Percentiles rank a stretch among this genome's conserved stretches.
Evolutionary conservation across 208 protist genomes (phyloP).

Genomic region (Naegleria lovaniensis): DNA sequence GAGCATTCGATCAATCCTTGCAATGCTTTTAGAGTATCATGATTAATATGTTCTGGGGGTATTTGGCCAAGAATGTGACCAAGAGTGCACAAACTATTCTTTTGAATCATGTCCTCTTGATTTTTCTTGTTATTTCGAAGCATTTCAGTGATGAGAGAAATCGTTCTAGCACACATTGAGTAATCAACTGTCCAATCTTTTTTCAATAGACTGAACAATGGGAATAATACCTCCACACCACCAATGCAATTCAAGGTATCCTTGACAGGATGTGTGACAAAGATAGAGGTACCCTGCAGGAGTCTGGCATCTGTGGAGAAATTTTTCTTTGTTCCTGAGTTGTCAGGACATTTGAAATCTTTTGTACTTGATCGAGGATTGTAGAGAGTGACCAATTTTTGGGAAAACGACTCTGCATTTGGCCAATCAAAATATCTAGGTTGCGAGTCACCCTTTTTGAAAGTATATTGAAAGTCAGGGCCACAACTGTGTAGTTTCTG

Average conservation of each 20-base stretch:
- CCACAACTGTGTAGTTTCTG: neutral
- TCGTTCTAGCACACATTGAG: constrained; percentile 12
- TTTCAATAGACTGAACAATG: constrained; percentile 21
- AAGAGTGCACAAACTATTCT: neutral
- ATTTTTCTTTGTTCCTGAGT: neutral
- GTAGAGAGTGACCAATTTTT: neutral
- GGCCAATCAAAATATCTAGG: constrained; percentile 15
- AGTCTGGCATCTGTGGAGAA: neutral
- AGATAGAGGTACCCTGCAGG: neutral
- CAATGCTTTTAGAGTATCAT: neutral
- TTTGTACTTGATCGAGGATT: constrained; percentile 17
- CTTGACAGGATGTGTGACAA: neutral
- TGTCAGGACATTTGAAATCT: neutral
- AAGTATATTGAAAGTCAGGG: constrained; percentile 24
- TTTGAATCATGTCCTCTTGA: constrained; percentile 19
- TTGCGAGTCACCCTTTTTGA: constrained; percentile 9
- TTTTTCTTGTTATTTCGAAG: neutral
- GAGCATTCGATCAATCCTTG: constrained; percentile 18
- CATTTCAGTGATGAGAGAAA: constrained; percentile 20
- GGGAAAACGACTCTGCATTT: neutral
- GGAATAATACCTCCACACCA: constrained; percentile 8
- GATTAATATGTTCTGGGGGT: constrained; percentile 5
- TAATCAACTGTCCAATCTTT: constrained; percentile 24
- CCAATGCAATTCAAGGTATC: constrained; percentile 26
- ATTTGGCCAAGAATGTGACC: neutral